These are phyloP conservation scores for Puccinia novopanici DNA, from an alignment of 1,284 basidiomycete species.

Conservation along the genomic window DNA sequence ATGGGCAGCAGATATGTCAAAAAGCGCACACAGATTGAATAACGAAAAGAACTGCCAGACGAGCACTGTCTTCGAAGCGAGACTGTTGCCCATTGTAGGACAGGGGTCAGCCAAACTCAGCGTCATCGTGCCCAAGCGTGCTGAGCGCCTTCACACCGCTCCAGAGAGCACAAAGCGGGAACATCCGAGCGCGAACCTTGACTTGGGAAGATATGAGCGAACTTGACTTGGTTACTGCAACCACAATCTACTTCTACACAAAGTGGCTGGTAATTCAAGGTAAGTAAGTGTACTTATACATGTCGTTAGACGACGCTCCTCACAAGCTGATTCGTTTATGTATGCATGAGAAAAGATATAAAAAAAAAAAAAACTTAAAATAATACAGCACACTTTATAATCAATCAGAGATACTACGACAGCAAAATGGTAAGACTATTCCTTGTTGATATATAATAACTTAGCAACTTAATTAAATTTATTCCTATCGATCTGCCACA, in stretches of 20 bases:
- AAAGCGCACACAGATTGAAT: too few relatives aligned
- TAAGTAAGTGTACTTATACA: neutral
- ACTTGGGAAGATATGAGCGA: neutral
- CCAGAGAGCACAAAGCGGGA: too few relatives aligned
- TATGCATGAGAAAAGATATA: neutral
- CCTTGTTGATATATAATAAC: constrained; percentile 29
- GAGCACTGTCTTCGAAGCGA: too few relatives aligned
- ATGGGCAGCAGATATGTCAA: too few relatives aligned
- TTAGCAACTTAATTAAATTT: constrained; percentile 12
- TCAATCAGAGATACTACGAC: constrained; percentile 27
- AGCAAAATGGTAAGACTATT: constrained; percentile 29
- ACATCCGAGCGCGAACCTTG: too few relatives aligned
- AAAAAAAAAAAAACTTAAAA: neutral
- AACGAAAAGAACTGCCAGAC: too few relatives aligned
- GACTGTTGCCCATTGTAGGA: too few relatives aligned
- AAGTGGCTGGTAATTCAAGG: constrained; percentile 9
- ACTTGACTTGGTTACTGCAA: neutral
- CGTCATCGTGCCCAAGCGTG: too few relatives aligned
- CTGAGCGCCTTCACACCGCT: too few relatives aligned
- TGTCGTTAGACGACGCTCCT: constrained; percentile 2
- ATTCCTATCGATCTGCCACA: neutral
- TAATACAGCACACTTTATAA: constrained; percentile 31
- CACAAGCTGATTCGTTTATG: constrained; percentile 5
- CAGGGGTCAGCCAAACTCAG: too few relatives aligned
- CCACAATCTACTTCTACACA: neutral